Percentiles rank a stretch among this genome's conserved stretches.
Evolutionary conservation across 768 basidiomycete genomes (phyloP).

Genomic region (Stropharia rugosoannulata): DNA sequence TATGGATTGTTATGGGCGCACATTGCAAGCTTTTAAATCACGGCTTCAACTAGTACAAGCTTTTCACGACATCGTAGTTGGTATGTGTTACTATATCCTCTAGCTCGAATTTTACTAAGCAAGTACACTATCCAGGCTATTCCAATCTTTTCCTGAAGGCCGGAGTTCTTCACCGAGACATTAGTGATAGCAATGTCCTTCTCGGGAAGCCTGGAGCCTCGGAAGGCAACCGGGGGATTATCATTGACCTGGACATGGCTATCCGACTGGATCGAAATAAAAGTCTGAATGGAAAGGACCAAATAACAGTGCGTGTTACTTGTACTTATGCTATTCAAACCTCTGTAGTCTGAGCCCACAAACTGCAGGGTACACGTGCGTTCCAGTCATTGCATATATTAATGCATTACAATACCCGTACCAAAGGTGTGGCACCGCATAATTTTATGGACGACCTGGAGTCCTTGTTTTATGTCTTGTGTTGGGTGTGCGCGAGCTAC

Average conservation of each 20-base stretch:
- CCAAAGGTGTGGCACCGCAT: background rate
- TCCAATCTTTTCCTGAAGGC: background rate
- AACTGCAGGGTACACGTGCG: conserved; percentile 8
- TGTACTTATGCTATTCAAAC: background rate
- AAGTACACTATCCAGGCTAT: background rate
- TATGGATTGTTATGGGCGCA: background rate
- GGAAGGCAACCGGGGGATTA: conserved; percentile 1
- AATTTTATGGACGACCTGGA: conserved; percentile 14
- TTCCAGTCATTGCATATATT: conserved; percentile 12
- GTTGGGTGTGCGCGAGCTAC: conserved; percentile 3
- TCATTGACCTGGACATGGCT: conserved; percentile 12
- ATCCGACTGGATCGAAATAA: background rate
- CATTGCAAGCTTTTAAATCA: background rate
- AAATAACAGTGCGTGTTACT: background rate
- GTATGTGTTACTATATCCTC: background rate
- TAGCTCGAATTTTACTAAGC: no score
- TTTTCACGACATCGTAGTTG: background rate
- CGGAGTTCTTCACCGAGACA: conserved; percentile 22
- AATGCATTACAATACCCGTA: background rate
- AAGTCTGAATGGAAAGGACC: background rate
- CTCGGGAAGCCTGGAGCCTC: background rate
- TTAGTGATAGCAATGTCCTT: conserved; percentile 20
- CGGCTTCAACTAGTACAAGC: background rate
- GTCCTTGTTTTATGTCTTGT: conserved; percentile 13
- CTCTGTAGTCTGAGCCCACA: background rate